These are phyloP conservation scores for Paraleonurus japonicus DNA, from an alignment of 257 asterid genomes.

Conservation along the genomic window DNA sequence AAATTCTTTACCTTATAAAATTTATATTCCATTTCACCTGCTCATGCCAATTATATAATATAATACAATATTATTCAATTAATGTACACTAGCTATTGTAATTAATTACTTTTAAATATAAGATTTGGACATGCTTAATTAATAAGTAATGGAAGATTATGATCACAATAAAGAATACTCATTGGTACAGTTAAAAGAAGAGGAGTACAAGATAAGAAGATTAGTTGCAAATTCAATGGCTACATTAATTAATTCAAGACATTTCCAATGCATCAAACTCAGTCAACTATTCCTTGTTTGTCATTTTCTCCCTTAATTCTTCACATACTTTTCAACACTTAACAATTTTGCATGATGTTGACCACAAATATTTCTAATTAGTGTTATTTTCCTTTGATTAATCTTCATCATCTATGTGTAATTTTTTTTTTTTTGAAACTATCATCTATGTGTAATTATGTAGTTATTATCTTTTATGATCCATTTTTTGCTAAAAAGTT, in stretches of 20 bases:
- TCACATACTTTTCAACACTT: constrained; percentile 29
- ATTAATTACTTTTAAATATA: too few species aligned
- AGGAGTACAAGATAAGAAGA: neutral
- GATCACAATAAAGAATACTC: neutral
- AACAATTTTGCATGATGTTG: constrained; percentile 22
- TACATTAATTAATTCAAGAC: neutral
- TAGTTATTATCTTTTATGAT: constrained; percentile 16
- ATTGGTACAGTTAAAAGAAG: neutral
- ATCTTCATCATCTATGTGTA: neutral
- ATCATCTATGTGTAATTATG: neutral
- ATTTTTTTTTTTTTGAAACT: too few species aligned
- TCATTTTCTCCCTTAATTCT: constrained; percentile 35
- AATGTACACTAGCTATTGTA: too few species aligned
- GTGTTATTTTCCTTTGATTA: neutral
- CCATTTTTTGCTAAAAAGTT: constrained; percentile 26
- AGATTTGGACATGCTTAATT: neutral
- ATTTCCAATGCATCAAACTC: constrained; percentile 23
- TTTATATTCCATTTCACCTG: neutral
- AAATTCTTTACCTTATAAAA: neutral
- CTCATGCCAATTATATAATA: neutral
- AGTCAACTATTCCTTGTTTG: constrained; percentile 40
- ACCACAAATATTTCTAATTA: neutral
- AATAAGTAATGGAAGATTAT: neutral
- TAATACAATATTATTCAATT: too few species aligned
- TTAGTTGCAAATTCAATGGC: neutral